Base-by-base conservation (phyloP, 2,329 filamentous ascomycete genomes). In the Coniella vitis region DNA sequence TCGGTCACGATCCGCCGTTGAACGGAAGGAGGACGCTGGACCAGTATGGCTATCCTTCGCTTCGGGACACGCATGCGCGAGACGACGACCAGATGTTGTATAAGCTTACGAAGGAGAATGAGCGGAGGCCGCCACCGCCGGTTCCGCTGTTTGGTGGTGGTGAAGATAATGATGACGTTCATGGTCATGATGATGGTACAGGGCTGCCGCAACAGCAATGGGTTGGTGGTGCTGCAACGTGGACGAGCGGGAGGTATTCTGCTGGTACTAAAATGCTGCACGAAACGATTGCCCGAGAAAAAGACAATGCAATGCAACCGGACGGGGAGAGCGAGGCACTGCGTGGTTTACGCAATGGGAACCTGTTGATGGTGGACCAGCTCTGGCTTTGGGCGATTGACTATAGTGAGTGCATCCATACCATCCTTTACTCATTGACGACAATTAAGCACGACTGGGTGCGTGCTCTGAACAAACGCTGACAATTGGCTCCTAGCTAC, bases 71-170 rank as follows among this genome's bases (percentile, higher is more conserved):
- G 0, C 65, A 77, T 37, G 75, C 78, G 0, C 67, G 81, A 16
- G 81, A 84, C 37, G 78, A 81, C 38, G 81, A 84, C 37, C 81
- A 84, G 59, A 83, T 84, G 76, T 63, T 84, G 7, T 84, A 83
- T 61, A 84, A 84, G 55, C 64, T 83, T 2, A 81, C 78, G 2
- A 81, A 79, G 55, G 66, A 75, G 25, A 29, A 29, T 29, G 25
- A 29, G 5, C 25, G 25, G 25, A 29, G 25, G 25, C 25, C 10
- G 25, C 10, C 25, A 29, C 25, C 10, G 25, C 25, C 5, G 5
- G 5, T 29, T 29, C 25, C 5, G 25, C 10, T 29, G 5, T 29
- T 10, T 29, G 25, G 10, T 29, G 25, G 25, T 10, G 10, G 25
- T 29, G 10, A 10, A 5, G 5, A 29, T 29, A 5, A 5, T 29